Conservation (phyloP, 148 eudicot genomes). For the Amaranthus palmeri region DNA sequence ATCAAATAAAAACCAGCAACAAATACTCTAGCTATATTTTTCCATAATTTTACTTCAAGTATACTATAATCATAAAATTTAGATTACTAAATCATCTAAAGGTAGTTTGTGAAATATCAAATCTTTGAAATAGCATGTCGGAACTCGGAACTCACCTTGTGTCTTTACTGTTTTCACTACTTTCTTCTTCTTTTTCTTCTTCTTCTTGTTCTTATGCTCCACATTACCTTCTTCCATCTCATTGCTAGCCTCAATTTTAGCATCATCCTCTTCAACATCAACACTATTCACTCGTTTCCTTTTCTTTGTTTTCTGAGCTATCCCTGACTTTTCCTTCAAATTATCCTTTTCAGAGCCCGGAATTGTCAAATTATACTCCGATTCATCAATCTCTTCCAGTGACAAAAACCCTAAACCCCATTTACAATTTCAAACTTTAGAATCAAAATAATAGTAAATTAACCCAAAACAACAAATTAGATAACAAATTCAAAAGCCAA, state of each 20-base stretch:
- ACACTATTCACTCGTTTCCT: constrained; percentile 29
- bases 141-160: constrained; percentile 19
- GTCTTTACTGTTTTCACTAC: constrained; percentile 19
- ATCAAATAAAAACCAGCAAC: too few relatives aligned
- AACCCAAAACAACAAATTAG: not conserved
- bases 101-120: not conserved
- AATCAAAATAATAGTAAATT: not conserved
- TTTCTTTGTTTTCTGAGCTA: constrained; percentile 31
- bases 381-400: constrained; percentile 89
- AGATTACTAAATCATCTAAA: too few relatives aligned
- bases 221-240: constrained; percentile 29
- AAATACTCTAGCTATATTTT: too few relatives aligned
- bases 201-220: constrained; percentile 34
- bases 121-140: not conserved
- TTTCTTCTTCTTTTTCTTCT: constrained; percentile 33
- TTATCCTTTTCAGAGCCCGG: constrained; percentile 28
- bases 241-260: constrained; percentile 21
- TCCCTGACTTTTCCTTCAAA: constrained; percentile 23
- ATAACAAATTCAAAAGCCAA: not conserved
- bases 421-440: not conserved
- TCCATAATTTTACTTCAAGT: too few relatives aligned
- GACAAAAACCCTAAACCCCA: constrained; percentile 61
- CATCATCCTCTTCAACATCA: constrained; percentile 22
- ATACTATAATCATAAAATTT: too few relatives aligned
- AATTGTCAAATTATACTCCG: constrained; percentile 48